A percentile compares a stretch with the other conserved stretches of the same genome.
Evolutionary conservation across 768 basidiomycete genomes (phyloP).

Genomic region (Serpula lacrymans): DNA sequence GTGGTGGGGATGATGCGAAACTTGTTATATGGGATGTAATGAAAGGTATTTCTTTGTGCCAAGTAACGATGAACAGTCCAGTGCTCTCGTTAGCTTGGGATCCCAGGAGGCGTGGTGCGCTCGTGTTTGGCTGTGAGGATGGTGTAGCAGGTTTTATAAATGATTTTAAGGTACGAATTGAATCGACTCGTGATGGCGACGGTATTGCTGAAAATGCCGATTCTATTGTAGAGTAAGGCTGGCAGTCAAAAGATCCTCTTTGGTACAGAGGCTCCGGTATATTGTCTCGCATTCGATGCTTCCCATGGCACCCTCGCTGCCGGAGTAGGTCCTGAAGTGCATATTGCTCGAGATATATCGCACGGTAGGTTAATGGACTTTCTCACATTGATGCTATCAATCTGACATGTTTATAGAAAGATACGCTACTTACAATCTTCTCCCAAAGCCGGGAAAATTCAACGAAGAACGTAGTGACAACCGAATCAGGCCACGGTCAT

Average conservation of each 20-base stretch:
- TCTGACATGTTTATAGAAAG: slow-evolving; percentile 1
- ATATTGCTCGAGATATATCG: slow-evolving; percentile 5
- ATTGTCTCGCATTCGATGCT: not conserved
- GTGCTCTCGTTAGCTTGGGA: slow-evolving; percentile 7
- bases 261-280: slow-evolving; percentile 3
- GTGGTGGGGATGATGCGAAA: slow-evolving; percentile 2
- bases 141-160: slow-evolving; percentile 3
- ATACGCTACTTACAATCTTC: slow-evolving; percentile 3
- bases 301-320: not conserved
- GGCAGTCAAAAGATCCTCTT: slow-evolving; percentile 5
- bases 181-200: no score
- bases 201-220: no score
- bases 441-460: slow-evolving; percentile 1
- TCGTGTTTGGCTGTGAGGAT: slow-evolving; percentile 6
- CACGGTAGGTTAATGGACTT: not conserved
- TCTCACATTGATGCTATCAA: not conserved
- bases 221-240: no score
- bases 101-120: not conserved
- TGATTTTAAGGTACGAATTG: slow-evolving; percentile 2
- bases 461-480: not conserved
- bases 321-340: slow-evolving; percentile 4
- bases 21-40: slow-evolving; percentile 6
- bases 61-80: not conserved
- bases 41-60: not conserved
- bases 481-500: not conserved